Evolutionary conservation across 495 filamentous ascomycete species (phyloP), one percentile per base, ranked within the genome.

Genomic region (Xylaria cubensis): DNA sequence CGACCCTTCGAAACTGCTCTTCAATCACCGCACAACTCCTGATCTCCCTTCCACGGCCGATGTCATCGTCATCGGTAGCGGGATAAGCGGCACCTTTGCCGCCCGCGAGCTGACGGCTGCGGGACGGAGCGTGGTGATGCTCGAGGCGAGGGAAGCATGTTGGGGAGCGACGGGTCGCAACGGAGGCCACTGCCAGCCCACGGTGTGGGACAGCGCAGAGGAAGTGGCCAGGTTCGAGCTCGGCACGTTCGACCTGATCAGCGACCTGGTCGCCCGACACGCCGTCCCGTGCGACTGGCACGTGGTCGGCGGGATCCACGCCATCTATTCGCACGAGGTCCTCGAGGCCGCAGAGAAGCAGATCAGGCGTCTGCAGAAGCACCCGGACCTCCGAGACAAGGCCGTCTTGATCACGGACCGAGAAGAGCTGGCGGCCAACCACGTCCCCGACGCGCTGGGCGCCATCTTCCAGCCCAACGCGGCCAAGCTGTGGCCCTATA

Each of bases 121-220:
- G 10, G 69, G 69, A 2, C 5, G 59, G 65, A 84, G 79, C 6
- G 80, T 94, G 0, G 84, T 93, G 5, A 89, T 95, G 85, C 82
- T 97, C 1, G 93, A 97, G 80, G 92, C 92, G 6, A 84, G 93
- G 51, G 89, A 92, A 78, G 88, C 90, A 3, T 94, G 91, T 75
- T 93, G 86, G 82, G 93, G 93, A 9, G 93, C 93, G 13, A 95
- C 93, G 0, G 93, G 93, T 0, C 82, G 93, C 83, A 94, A 94
- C 77, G 92, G 92, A 59, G 92, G 92, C 8, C 92, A 94, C 75
- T 93, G 91, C 79, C 90, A 92, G 66, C 90, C 92, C 8, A 75
- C 86, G 0, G 75, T 92, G 58, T 92, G 90, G 80, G 55, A 68
- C 61, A 78, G 80, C 51, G 67, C 77, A 7, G 81, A 85, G 21